phyloP scores from a whole-genome alignment of 768 basidiomycete species.

The Serendipita sp. region DNA sequence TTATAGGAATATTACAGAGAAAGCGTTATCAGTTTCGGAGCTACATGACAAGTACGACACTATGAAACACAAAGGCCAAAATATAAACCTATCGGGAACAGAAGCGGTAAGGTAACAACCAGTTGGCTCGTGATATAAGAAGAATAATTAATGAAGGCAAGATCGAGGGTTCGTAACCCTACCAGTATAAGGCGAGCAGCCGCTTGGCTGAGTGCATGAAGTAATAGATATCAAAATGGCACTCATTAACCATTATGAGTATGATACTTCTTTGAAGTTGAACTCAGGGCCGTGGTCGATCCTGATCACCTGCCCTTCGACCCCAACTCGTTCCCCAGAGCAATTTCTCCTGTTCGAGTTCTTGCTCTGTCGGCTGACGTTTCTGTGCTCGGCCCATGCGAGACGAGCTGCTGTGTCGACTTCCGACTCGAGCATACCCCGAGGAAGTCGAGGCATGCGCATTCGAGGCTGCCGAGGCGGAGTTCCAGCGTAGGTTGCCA shows the following conservation, averaged over 20 bases:
- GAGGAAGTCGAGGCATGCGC: background rate
- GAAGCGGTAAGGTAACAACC: too few species aligned
- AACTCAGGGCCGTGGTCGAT: background rate
- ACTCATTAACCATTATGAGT: background rate
- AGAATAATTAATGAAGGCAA: too few species aligned
- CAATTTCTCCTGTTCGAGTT: background rate
- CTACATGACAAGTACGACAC: too few species aligned
- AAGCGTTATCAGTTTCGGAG: too few species aligned
- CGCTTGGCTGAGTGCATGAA: background rate
- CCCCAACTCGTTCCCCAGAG: slow-evolving; percentile 3
- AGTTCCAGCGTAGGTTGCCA: background rate
- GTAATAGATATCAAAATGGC: background rate
- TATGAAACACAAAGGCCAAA: too few species aligned
- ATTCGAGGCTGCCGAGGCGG: background rate
- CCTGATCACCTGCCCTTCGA: background rate
- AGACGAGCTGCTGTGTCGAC: background rate
- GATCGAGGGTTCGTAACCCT: too few species aligned
- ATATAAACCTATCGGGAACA: too few species aligned
- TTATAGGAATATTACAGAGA: too few species aligned
- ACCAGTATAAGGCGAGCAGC: too few species aligned
- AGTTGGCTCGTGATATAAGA: too few species aligned
- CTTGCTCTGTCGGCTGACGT: background rate
- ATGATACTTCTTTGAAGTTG: background rate
- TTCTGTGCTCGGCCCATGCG: background rate
- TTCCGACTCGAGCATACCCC: background rate